phyloP scores from a whole-genome alignment of 2,329 filamentous ascomycete species.

The Verticillium albo-atrum region DNA sequence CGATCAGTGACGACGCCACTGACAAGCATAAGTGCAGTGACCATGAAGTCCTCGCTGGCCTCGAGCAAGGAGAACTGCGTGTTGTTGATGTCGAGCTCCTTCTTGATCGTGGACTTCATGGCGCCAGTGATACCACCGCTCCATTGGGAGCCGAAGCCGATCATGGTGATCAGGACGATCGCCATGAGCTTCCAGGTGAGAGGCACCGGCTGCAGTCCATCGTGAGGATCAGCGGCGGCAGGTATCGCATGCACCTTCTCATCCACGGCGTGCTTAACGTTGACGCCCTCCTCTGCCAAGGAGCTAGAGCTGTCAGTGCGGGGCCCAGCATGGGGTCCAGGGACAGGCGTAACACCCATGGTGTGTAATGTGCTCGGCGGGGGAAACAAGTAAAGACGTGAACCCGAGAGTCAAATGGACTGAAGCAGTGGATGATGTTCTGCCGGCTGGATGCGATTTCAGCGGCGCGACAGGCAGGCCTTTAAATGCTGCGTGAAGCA shows the following conservation, averaged over 20 bases:
- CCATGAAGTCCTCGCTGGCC: constrained; percentile 60
- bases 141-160: constrained; percentile 58
- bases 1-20: constrained; percentile 54
- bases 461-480: no score
- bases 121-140: constrained; percentile 56
- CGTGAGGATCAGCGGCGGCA: neutral
- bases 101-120: constrained; percentile 58
- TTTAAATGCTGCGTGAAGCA: no score
- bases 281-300: no score
- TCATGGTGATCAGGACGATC: constrained; percentile 45
- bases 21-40: constrained; percentile 47
- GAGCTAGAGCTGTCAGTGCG: no score
- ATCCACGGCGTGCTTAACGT: neutral
- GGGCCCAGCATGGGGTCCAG: no score
- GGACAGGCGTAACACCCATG: no score
- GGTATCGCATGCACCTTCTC: neutral
- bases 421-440: no score
- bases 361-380: no score
- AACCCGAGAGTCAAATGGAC: no score
- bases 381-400: no score
- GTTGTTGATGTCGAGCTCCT: constrained; percentile 56
- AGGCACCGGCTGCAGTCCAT: neutral
- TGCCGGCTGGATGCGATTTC: no score
- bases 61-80: constrained; percentile 54
- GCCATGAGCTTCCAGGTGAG: constrained; percentile 15